Percentiles rank a stretch among this genome's conserved stretches.
phyloP scores from a whole-genome alignment of 2,329 filamentous ascomycete species.

The Xylaria multiplex region DNA sequence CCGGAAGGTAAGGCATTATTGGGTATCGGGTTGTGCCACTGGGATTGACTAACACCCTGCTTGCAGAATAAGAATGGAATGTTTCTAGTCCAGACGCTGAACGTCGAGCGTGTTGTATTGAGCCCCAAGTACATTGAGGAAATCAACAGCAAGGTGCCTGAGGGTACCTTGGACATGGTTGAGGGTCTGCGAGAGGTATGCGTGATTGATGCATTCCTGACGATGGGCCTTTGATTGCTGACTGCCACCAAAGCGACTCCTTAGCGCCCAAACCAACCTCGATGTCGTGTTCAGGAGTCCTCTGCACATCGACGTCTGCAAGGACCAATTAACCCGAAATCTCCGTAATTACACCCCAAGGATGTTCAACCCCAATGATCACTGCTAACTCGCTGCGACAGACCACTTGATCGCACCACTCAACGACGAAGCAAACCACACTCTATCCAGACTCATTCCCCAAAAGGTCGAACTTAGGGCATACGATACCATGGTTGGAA shows the following conservation, averaged over 20 bases:
- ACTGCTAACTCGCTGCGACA: slow-evolving; percentile 21
- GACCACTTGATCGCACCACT: slow-evolving; percentile 37
- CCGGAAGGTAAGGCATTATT: slow-evolving; percentile 28
- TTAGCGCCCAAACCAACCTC: slow-evolving; percentile 38
- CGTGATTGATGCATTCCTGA: neutral
- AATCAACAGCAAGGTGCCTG: slow-evolving; percentile 38
- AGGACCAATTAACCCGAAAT: slow-evolving; percentile 38
- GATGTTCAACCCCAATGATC: neutral
- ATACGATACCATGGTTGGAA: slow-evolving; percentile 38
- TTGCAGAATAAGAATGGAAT: slow-evolving; percentile 37
- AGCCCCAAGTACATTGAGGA: slow-evolving; percentile 40
- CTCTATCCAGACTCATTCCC: slow-evolving; percentile 34
- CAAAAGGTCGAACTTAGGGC: slow-evolving; percentile 31
- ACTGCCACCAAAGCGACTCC: slow-evolving; percentile 31
- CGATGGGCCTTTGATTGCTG: neutral
- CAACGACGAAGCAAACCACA: slow-evolving; percentile 38
- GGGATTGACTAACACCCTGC: slow-evolving; percentile 9
- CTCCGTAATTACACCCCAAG: slow-evolving; percentile 31
- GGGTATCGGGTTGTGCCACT: neutral
- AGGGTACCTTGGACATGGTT: slow-evolving; percentile 40
- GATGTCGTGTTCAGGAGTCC: slow-evolving; percentile 40
- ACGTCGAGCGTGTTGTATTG: slow-evolving; percentile 39
- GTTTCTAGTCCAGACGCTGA: slow-evolving; percentile 38
- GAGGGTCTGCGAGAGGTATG: slow-evolving; percentile 37
- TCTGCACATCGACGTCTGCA: slow-evolving; percentile 39